phyloP scores from a whole-genome alignment of 2,329 filamentous ascomycete genomes.

The Botrytis hyacinthi region DNA sequence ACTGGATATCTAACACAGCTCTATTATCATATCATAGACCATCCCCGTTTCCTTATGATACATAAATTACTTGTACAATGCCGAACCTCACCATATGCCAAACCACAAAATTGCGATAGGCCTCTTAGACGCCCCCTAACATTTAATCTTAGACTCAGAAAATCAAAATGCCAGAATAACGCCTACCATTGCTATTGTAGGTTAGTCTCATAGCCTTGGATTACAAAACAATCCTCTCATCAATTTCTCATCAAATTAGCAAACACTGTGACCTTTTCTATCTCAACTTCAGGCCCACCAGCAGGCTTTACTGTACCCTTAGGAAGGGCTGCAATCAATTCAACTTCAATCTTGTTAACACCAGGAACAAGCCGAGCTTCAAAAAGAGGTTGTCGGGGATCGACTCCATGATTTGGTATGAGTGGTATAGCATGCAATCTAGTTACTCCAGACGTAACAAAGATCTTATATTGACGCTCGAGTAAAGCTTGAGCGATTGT shows the following conservation, averaged over 20 bases:
- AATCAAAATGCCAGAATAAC: neutral
- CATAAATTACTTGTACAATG: slow-evolving; percentile 7
- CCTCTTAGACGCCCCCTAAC: neutral
- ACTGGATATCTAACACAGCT: slow-evolving; percentile 9
- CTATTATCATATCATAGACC: slow-evolving; percentile 10
- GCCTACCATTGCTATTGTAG: slow-evolving; percentile 3
- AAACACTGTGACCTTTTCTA: slow-evolving; percentile 76
- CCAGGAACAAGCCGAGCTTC: slow-evolving; percentile 70
- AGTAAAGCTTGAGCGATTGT: slow-evolving; percentile 62
- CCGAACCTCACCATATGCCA: neutral
- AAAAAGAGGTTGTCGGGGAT: slow-evolving; percentile 64
- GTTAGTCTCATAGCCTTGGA: neutral
- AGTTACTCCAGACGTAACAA: slow-evolving; percentile 67
- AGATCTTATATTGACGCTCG: slow-evolving; percentile 72
- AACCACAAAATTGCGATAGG: neutral
- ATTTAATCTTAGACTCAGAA: neutral
- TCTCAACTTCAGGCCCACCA: slow-evolving; percentile 63
- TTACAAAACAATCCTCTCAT: neutral
- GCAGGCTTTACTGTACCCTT: slow-evolving; percentile 54
- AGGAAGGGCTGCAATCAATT: slow-evolving; percentile 69
- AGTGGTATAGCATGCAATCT: slow-evolving; percentile 50
- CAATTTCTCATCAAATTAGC: slow-evolving; percentile 60
- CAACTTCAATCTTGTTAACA: slow-evolving; percentile 75
- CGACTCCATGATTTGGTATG: slow-evolving; percentile 53
- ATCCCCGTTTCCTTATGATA: neutral